Conservation (phyloP, 2,329 filamentous ascomycete genomes). For the Tolypocladium ophioglossoides region DNA sequence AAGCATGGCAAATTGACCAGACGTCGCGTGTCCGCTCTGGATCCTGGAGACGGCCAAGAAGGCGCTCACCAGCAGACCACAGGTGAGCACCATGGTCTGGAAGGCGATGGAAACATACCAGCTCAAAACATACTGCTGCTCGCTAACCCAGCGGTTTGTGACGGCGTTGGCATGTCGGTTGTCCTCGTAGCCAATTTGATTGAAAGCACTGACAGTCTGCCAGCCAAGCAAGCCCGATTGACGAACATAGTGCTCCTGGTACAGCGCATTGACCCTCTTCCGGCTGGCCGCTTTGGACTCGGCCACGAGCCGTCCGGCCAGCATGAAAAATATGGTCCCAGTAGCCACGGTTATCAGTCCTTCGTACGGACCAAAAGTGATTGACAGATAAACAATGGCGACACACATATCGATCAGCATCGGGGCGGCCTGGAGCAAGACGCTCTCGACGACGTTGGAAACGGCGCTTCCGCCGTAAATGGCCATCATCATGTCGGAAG, state of each 20-base stretch:
- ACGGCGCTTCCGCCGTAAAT: slow-evolving; percentile 43
- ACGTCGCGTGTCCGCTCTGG: slow-evolving; percentile 44
- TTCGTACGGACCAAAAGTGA: slow-evolving; percentile 50
- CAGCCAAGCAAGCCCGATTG: slow-evolving; percentile 47
- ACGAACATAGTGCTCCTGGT: slow-evolving; percentile 44
- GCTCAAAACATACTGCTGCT: slow-evolving; percentile 27
- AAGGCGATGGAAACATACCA: slow-evolving; percentile 43
- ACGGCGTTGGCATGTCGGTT: slow-evolving; percentile 42
- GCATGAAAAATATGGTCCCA: slow-evolving; percentile 43
- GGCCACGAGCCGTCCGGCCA: slow-evolving; percentile 40
- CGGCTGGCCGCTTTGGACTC: slow-evolving; percentile 38
- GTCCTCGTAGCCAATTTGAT: slow-evolving; percentile 47
- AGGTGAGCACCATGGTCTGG: slow-evolving; percentile 54
- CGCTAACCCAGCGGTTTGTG: slow-evolving; percentile 24
- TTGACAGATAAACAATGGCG: slow-evolving; percentile 48
- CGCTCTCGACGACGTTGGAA: slow-evolving; percentile 44
- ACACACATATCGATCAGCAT: slow-evolving; percentile 50
- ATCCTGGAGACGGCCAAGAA: slow-evolving; percentile 56
- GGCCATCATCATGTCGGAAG: slow-evolving; percentile 46
- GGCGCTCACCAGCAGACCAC: slow-evolving; percentile 55
- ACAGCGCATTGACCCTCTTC: slow-evolving; percentile 40
- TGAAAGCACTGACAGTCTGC: slow-evolving; percentile 50
- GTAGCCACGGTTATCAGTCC: slow-evolving; percentile 51
- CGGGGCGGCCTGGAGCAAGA: slow-evolving; percentile 47
- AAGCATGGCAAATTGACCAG: slow-evolving; percentile 61